Evolutionary conservation across 2,329 filamentous ascomycete genomes (phyloP), one percentile per base, ranked within the genome.

Genomic region (Rosellinia necatrix): DNA sequence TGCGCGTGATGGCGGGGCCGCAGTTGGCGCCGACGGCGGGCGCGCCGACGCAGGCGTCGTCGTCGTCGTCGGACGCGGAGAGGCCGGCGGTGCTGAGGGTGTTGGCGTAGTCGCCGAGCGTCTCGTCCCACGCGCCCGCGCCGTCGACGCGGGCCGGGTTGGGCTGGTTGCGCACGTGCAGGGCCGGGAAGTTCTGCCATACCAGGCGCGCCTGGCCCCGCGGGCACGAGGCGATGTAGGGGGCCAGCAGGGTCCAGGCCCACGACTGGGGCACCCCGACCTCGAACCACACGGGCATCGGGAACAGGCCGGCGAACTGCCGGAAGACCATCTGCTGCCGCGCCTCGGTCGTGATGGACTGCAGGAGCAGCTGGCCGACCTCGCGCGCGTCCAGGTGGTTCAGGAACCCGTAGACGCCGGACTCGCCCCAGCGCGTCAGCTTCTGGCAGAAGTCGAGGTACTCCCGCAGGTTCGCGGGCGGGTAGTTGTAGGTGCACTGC

Each of bases 401-500:
- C 17, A 63, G 41, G 24, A 63, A 63, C 1, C 61, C 59, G 35
- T 59, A 63, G 2, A 63, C 61, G n/a, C 61, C 61, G 1, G 61
- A 53, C 53, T 63, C 61, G 22, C 90, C 90, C 72, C 83, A 91
- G 29, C 89, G 86, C 1, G 91, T 94, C n/a, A 94, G 75, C 73
- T 92, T 92, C 74, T 93, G 89, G 72, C 84, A 87, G 75, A 94
- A 94, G 76, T 94, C 90, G 66, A 94, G 78, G 68, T 85, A 93
- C 72, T 94, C 90, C 50, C 80, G 82, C 0, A 93, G 85, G 27
- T 84, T 92, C 52, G 76, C 83, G 68, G 85, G 90, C 1, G 90
- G 90, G 69, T 94, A 94, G 75, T 91, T 85, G 77, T 96, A 96
- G 0, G 81, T 86, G 76, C 90, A 94, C 70, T 91, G 87, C 49